These are phyloP conservation scores for Salmacisia buchloeana DNA, from an alignment of 1,284 basidiomycete species.

Conservation along the genomic window DNA sequence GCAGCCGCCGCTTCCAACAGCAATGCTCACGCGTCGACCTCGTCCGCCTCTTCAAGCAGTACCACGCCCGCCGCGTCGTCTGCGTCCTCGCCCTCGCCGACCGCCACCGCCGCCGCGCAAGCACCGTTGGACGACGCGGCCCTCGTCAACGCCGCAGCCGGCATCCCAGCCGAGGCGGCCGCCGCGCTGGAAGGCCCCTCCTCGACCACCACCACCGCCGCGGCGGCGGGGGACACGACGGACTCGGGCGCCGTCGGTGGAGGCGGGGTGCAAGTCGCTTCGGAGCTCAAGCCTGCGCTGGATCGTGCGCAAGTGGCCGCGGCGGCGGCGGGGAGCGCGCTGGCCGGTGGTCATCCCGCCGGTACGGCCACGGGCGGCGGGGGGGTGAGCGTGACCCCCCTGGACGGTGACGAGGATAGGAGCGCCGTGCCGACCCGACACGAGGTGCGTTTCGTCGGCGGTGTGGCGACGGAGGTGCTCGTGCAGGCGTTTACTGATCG, in stretches of 20 bases:
- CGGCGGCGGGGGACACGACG: neutral
- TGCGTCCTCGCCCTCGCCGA: neutral
- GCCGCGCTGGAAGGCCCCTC: neutral
- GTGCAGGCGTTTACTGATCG: conserved; percentile 27
- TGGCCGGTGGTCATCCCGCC: too few relatives aligned
- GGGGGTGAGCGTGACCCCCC: neutral
- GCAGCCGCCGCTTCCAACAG: neutral
- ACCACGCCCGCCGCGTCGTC: neutral
- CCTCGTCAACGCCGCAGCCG: neutral
- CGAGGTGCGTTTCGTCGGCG: conserved; percentile 12
- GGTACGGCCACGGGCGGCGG: too few relatives aligned
- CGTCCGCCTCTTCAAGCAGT: neutral
- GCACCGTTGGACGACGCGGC: neutral
- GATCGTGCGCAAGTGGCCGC: neutral
- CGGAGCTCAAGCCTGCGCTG: neutral
- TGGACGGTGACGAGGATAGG: neutral
- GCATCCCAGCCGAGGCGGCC: neutral
- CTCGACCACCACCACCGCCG: neutral
- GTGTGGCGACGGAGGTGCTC: conserved; percentile 22
- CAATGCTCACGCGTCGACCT: neutral
- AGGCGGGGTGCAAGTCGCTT: neutral
- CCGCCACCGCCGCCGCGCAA: neutral
- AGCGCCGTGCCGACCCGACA: neutral
- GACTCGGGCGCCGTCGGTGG: neutral
- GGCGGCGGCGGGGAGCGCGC: neutral